Evolutionary conservation across 2,329 filamentous ascomycete species (phyloP).

Genomic region (Cadophora luteo-olivacea): DNA sequence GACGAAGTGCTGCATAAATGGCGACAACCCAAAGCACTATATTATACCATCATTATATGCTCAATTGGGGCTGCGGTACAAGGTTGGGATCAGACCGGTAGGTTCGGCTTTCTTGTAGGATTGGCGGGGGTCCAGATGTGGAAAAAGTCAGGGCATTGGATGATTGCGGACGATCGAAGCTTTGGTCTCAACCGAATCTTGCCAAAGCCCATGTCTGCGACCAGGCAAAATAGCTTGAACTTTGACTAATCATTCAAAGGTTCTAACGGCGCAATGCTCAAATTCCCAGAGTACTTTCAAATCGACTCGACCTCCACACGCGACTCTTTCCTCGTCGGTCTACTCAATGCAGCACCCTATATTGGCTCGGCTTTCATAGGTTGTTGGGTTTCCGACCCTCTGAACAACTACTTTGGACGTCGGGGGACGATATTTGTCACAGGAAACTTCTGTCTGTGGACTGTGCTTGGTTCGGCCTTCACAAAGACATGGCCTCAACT

Average conservation of each 20-base stretch:
- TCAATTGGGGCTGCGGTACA: constrained; percentile 75
- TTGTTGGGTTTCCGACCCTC: constrained; percentile 66
- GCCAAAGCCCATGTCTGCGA: not conserved
- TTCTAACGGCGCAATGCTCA: constrained; percentile 56
- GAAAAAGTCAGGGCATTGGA: not conserved
- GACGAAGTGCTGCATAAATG: constrained; percentile 73
- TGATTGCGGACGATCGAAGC: not conserved
- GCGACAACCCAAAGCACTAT: constrained; percentile 66
- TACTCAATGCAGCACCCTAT: constrained; percentile 59
- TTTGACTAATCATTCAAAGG: constrained; percentile 38
- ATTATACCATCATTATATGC: constrained; percentile 71
- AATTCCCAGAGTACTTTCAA: constrained; percentile 54
- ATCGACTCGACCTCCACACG: constrained; percentile 48
- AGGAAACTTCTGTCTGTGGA: constrained; percentile 65
- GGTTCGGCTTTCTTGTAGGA: not conserved
- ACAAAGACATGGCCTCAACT: constrained; percentile 65
- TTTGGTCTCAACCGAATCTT: not conserved
- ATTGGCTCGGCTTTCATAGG: constrained; percentile 58
- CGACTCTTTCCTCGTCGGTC: constrained; percentile 63
- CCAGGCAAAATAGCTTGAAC: not conserved
- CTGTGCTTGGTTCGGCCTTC: constrained; percentile 65
- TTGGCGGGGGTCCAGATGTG: not conserved
- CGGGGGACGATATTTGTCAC: constrained; percentile 69
- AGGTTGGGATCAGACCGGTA: constrained; percentile 49
- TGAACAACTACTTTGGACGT: constrained; percentile 64